Base-by-base conservation (phyloP, 31 red algal genomes). In the Asparagopsis taxiformis region DNA sequence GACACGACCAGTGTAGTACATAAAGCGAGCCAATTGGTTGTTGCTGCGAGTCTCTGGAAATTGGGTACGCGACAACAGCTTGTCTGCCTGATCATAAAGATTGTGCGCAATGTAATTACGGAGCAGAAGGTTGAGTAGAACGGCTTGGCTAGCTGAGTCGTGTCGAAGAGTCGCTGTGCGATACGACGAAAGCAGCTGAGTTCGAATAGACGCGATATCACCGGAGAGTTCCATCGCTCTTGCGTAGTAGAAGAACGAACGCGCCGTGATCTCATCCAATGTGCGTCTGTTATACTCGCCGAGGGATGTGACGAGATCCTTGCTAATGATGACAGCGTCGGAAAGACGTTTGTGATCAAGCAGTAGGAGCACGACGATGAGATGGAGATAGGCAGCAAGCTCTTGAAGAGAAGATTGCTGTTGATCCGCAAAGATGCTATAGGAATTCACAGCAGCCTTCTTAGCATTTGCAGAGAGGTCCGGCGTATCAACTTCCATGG, bases 11-110 rank as follows among this genome's bases (percentile, higher is more conserved):
- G 77, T 79, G 74, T 93, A 96, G 59, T 93, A 99, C n/a, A 99
- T 62, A 65, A 93, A 88, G 11, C 97, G 84, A 24, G 92, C 92
- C 32, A 99, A 72, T 67, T 99, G 97, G 64, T 95, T 99, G 67
- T 99, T 99, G 62, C 76, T 85, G 31, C 92, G 72, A 17, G 92
- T 95, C 48, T 94, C 97, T 7, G 97, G 92, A 55, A 99, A 99
- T 5, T 63, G 83, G 23, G 97, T 66, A 11, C 89, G 76, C 17
- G 80, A 89, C 19, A 93, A 30, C 35, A 99, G 68, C 66, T 99
- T 95, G 77, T 99, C 92, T 0, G 97, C 97, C 50, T 99, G 97
- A 31, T 89, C 97, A 70, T 95, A 93, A 3, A 90, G 65, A 38
- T 82, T 62, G 37, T 89, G 68, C 1, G 34, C 19, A 41, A 95